A percentile compares a stretch with the other conserved stretches of the same genome.
Evolutionary conservation across 495 filamentous ascomycete genomes (phyloP).

Genomic region (Elasticomyces elasticus): DNA sequence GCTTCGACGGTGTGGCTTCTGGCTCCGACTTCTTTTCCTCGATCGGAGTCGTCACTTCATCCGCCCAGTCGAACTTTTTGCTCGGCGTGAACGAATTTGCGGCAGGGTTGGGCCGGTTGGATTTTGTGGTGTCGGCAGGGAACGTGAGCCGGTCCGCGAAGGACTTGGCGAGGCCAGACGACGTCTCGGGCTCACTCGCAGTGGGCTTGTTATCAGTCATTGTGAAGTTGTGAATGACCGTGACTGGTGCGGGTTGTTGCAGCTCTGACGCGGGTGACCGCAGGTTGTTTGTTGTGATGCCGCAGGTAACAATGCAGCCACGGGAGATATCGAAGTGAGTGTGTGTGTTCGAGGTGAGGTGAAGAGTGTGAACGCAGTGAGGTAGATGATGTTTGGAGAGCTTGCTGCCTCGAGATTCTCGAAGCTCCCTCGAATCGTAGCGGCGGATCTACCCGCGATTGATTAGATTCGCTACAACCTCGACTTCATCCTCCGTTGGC

Average conservation of each 20-base stretch:
- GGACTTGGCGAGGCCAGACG: conserved; percentile 3
- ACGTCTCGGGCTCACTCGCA: background rate
- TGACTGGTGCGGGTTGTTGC: conserved; percentile 1
- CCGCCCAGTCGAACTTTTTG: conserved; percentile 22
- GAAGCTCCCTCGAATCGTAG: too few species aligned
- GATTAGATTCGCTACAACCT: too few species aligned
- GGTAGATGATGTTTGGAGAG: too few species aligned
- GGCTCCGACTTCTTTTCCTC: background rate
- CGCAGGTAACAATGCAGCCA: too few species aligned
- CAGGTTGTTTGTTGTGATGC: background rate
- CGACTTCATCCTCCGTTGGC: too few species aligned
- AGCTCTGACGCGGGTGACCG: background rate
- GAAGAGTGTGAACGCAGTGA: too few species aligned
- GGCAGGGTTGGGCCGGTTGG: conserved; percentile 7
- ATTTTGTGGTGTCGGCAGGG: background rate
- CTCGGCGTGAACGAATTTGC: conserved; percentile 4
- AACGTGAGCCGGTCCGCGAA: conserved; percentile 13
- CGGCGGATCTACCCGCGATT: too few species aligned
- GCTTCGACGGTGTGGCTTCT: background rate
- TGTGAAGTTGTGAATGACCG: background rate
- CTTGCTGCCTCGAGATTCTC: too few species aligned
- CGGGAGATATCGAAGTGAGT: background rate
- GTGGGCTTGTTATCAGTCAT: conserved; percentile 9
- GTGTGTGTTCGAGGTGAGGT: background rate
- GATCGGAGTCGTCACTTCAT: conserved; percentile 17